Evolutionary conservation across 2,329 filamentous ascomycete genomes (phyloP), one percentile per base, ranked within the genome.

Genomic region (Coniochaeta sp.): DNA sequence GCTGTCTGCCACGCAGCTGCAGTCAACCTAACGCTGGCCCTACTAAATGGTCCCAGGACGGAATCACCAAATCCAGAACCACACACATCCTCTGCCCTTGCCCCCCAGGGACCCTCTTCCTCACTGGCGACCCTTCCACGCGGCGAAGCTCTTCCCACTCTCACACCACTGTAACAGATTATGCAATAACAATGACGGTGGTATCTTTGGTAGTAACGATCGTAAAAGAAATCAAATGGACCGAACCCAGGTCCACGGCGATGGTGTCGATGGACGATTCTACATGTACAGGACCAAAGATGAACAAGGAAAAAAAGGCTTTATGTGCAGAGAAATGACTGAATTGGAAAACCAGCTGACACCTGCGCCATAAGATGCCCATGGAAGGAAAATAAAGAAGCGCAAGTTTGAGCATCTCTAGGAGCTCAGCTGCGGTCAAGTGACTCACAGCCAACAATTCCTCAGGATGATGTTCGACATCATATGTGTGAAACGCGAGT

Each of bases 131-230:
- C 19, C 43, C 19, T 24, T 47, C 43, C 43, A 22, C 43, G 43
- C n/a, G 2, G 43, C 11, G 8, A 24, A 47, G 5, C 43, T 14
- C 43, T 47, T 17, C 43, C 19, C 22, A 47, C n/a, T 24, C 43
- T 47, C 43, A 2, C 11, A 47, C 5, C 19, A 47, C 43, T 47
- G 24, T 47, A 47, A 47, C 43, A 47, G 50, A 55, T 55, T 55
- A 55, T 55, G 26, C 26, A 55, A 55, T 55, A 55, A 55, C 50
- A n/a, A 55, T 22, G n/a, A 55, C n/a, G 26, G 50, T 55, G 50
- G 50, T 55, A 55, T 55, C 50, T 31, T 26, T 31, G 4, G 47
- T 36, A 31, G 19, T 55, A 55, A 26, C 26, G 50, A 55, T 34
- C 31, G 50, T 55, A 55, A 55, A 31, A 24, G 50, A 55, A 55